These are phyloP conservation scores for Vitis hybrid DNA, from an alignment of 177 flowering plant species.

Conservation along the genomic window DNA sequence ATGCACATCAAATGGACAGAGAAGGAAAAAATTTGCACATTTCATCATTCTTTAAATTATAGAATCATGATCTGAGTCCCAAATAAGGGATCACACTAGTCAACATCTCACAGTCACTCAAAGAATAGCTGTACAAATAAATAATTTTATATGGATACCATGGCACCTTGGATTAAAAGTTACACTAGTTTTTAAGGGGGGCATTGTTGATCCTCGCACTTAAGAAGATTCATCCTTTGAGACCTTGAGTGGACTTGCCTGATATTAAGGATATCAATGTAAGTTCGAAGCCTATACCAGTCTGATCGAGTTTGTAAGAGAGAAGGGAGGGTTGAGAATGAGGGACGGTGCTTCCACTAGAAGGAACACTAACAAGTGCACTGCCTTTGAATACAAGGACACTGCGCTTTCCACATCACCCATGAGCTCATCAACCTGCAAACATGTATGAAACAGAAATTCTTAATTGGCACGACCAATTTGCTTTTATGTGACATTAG, in stretches of 20 bases:
- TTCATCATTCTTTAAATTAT: slow-evolving; percentile 6
- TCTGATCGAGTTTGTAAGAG: slow-evolving; percentile 84
- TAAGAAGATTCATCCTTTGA: slow-evolving; percentile 62
- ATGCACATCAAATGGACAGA: neutral
- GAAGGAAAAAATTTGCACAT: neutral
- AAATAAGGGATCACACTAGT: neutral
- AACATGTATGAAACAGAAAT: too few species aligned
- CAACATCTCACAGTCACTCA: slow-evolving; percentile 7
- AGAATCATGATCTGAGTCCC: slow-evolving; percentile 6
- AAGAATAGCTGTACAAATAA: slow-evolving; percentile 67
- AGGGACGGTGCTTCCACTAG: slow-evolving; percentile 92
- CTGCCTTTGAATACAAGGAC: slow-evolving; percentile 69
- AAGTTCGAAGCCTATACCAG: slow-evolving; percentile 69
- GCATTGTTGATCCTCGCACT: slow-evolving; percentile 53
- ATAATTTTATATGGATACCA: slow-evolving; percentile 23
- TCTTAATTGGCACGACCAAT: too few species aligned
- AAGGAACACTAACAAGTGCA: slow-evolving; percentile 65
- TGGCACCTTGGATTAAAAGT: too few species aligned
- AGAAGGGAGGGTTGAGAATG: slow-evolving; percentile 85
- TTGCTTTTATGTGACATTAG: too few species aligned
- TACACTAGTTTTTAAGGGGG: slow-evolving; percentile 11
- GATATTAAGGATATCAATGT: slow-evolving; percentile 71
- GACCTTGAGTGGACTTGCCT: slow-evolving; percentile 71
- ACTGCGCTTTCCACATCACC: slow-evolving; percentile 66
- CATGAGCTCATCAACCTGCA: slow-evolving; percentile 92